phyloP scores from a whole-genome alignment of 495 filamentous ascomycete species.

The Polyplosphaeria fusca region DNA sequence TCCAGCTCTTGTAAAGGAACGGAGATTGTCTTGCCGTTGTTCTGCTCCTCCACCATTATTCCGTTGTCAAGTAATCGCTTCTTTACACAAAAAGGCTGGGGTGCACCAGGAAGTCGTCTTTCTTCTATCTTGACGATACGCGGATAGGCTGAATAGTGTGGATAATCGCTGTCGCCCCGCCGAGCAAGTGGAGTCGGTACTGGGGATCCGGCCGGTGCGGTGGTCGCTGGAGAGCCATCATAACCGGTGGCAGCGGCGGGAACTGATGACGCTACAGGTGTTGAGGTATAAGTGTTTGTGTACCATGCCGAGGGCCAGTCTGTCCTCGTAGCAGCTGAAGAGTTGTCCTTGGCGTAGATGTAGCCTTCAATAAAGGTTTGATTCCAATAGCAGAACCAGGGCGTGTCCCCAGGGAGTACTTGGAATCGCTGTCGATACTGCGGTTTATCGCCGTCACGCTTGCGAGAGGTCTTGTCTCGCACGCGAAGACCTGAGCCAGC shows the following conservation, averaged over 20 bases:
- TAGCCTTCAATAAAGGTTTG: constrained; percentile 75
- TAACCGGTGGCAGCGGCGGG: background rate
- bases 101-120: constrained; percentile 52
- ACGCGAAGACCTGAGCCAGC: constrained; percentile 12
- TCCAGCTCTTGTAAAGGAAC: constrained; percentile 61
- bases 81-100: constrained; percentile 65
- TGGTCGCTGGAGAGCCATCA: background rate
- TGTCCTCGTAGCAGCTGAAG: constrained; percentile 19
- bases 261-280: no score
- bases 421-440: constrained; percentile 34
- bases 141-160: constrained; percentile 52
- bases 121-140: constrained; percentile 78
- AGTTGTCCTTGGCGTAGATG: constrained; percentile 59
- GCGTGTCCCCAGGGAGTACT: constrained; percentile 59
- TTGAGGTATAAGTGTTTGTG: no score
- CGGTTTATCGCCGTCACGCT: constrained; percentile 1
- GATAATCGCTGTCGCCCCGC: constrained; percentile 10
- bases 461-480: no score
- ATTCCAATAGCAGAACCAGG: constrained; percentile 91
- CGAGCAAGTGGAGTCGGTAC: background rate
- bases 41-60: constrained; percentile 43
- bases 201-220: constrained; percentile 6
- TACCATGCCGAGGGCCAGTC: constrained; percentile 11
- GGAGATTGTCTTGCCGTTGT: constrained; percentile 46
- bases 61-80: constrained; percentile 60